phyloP scores from a whole-genome alignment of 2,329 filamentous ascomycete species.

The Fusarium agapanthi region DNA sequence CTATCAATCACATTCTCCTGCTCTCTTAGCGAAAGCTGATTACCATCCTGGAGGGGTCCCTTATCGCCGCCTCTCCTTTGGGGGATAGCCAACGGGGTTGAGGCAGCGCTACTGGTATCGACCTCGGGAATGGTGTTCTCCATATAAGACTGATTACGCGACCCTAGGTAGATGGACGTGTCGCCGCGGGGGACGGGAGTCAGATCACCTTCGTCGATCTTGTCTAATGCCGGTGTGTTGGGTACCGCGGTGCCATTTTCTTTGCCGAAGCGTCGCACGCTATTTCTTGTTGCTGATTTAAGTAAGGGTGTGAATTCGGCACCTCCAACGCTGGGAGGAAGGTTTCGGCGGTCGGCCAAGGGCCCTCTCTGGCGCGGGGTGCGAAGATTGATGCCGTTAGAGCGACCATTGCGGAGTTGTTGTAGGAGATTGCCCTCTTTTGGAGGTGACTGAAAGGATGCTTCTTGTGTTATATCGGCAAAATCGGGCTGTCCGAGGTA shows the following conservation, averaged over 20 bases:
- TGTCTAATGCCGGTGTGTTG: conserved; percentile 75
- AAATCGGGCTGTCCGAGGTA: conserved; percentile 78
- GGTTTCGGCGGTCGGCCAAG: conserved; percentile 75
- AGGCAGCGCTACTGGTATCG: conserved; percentile 80
- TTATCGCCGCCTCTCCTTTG: conserved; percentile 70
- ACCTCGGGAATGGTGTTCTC: conserved; percentile 79
- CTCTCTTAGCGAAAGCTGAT: conserved; percentile 89
- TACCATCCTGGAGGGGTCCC: conserved; percentile 82
- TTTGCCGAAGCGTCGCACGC: conserved; percentile 70
- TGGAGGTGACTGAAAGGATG: conserved; percentile 83
- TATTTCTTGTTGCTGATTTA: conserved; percentile 80
- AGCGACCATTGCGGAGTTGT: conserved; percentile 74
- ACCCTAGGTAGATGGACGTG: conserved; percentile 74
- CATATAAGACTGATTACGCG: conserved; percentile 70
- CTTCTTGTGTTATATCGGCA: conserved; percentile 82
- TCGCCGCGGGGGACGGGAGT: conserved; percentile 79
- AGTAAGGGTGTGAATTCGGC: conserved; percentile 95
- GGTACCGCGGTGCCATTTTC: conserved; percentile 66
- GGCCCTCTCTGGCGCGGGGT: conserved; percentile 79
- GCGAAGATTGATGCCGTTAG: conserved; percentile 65
- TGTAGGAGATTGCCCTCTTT: conserved; percentile 76
- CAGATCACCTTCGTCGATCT: conserved; percentile 75
- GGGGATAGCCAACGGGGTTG: conserved; percentile 80
- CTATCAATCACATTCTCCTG: conserved; percentile 96
- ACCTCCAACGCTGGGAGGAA: conserved; percentile 69